Conservation (phyloP, 345 rosid genomes). For the Citropsis articulata region DNA sequence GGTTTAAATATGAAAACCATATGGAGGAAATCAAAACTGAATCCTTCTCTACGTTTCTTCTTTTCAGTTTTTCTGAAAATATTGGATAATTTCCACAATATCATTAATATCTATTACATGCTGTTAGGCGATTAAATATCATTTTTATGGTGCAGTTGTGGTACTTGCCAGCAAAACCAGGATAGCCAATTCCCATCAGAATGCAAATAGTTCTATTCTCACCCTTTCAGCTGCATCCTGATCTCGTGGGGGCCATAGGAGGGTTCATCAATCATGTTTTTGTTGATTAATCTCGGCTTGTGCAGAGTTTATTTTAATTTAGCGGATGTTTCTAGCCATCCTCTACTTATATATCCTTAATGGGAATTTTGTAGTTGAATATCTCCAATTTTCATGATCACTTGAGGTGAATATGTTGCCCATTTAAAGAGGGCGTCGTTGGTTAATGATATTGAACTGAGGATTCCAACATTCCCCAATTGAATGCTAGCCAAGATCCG, state of each 20-base stretch:
- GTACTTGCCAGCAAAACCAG: not conserved
- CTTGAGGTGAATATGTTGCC: not conserved
- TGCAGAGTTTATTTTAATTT: not conserved
- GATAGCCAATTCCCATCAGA: not conserved
- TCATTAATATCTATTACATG: not conserved
- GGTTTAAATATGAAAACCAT: not conserved
- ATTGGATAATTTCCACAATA: not conserved
- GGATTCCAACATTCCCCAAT: no score
- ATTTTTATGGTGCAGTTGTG: not conserved
- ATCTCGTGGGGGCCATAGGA: not conserved
- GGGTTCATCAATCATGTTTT: not conserved
- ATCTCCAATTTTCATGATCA: not conserved
- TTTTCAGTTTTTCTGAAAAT: not conserved
- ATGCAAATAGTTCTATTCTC: not conserved
- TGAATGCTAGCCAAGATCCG: no score
- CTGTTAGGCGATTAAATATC: not conserved
- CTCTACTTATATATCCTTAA: not conserved
- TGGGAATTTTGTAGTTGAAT: not conserved
- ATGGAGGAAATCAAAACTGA: not conserved
- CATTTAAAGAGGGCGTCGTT: no score
- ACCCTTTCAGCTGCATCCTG: not conserved
- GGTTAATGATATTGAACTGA: not conserved
- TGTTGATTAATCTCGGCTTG: not conserved
- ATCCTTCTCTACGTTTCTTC: not conserved
- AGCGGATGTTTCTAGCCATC: not conserved